These are phyloP conservation scores for Viridothelium virens DNA, from an alignment of 495 filamentous ascomycete species.

Conservation along the genomic window DNA sequence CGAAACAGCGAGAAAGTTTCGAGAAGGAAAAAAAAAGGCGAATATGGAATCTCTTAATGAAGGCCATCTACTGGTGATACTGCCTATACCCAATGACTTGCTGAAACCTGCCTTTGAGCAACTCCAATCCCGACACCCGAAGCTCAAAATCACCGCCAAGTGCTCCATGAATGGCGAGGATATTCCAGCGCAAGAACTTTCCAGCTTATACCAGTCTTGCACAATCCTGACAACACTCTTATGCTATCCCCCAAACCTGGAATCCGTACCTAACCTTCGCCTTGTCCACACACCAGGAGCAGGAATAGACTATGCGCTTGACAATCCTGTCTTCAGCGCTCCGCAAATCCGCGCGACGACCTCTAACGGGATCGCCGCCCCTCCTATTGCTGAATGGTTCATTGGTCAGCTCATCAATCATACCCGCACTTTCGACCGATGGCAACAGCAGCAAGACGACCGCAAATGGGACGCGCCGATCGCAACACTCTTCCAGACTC, in stretches of 20 bases:
- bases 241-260: slow-evolving; percentile 43
- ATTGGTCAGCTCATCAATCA: slow-evolving; percentile 51
- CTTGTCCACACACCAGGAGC: slow-evolving; percentile 70
- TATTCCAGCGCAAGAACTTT: background rate
- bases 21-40: no score
- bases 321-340: slow-evolving; percentile 57
- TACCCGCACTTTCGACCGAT: slow-evolving; percentile 44
- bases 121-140: slow-evolving; percentile 45
- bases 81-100: slow-evolving; percentile 35
- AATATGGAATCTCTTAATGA: slow-evolving; percentile 9
- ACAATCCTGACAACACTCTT: slow-evolving; percentile 57
- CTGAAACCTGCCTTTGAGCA: slow-evolving; percentile 37
- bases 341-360: slow-evolving; percentile 60
- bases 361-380: slow-evolving; percentile 69
- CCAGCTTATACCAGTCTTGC: slow-evolving; percentile 48
- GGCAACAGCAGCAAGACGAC: slow-evolving; percentile 46
- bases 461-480: slow-evolving; percentile 44
- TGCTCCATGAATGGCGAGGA: background rate
- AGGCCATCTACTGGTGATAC: slow-evolving; percentile 41
- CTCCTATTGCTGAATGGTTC: slow-evolving; percentile 79
- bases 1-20: no score
- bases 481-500: slow-evolving; percentile 29
- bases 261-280: slow-evolving; percentile 50
- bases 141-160: slow-evolving; percentile 20
- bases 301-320: slow-evolving; percentile 60